phyloP scores from a whole-genome alignment of 495 filamentous ascomycete genomes.

The Penicillium herquei region DNA sequence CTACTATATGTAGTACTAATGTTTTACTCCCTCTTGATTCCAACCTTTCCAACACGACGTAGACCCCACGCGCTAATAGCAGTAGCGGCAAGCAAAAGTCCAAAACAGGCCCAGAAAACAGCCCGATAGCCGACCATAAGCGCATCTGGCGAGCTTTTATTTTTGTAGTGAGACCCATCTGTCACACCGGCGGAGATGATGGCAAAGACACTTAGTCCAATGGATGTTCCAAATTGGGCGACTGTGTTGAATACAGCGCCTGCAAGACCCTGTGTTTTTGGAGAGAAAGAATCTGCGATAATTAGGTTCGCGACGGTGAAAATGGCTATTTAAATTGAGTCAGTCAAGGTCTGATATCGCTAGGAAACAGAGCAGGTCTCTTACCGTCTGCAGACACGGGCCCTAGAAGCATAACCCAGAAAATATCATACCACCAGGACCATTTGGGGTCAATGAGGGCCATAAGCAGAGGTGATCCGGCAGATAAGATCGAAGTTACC shows the following conservation, averaged over 20 bases:
- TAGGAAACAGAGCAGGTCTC: conserved; percentile 16
- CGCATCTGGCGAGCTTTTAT: conserved; percentile 35
- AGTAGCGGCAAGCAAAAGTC: conserved; percentile 39
- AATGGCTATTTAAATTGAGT: conserved; percentile 39
- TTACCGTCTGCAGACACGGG: conserved; percentile 51
- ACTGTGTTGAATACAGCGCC: conserved; percentile 65
- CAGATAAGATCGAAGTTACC: conserved; percentile 38
- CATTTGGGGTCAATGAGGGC: conserved; percentile 38
- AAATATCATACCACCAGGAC: conserved; percentile 57
- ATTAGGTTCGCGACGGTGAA: conserved; percentile 59
- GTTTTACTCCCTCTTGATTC: conserved; percentile 49
- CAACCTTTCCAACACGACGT: conserved; percentile 52
- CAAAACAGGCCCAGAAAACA: conserved; percentile 61
- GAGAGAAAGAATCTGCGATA: conserved; percentile 57
- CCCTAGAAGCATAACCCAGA: conserved; percentile 47
- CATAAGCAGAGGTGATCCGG: conserved; percentile 54
- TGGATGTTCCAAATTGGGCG: conserved; percentile 57
- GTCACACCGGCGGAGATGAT: conserved; percentile 56
- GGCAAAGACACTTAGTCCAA: conserved; percentile 57
- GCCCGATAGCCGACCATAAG: conserved; percentile 58
- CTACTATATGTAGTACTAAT: no score
- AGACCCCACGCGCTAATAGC: conserved; percentile 47
- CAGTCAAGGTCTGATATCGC: conserved; percentile 18
- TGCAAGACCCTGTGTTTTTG: conserved; percentile 57
- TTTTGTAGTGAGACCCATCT: conserved; percentile 18